Conservation (phyloP, 768 basidiomycete species). For the Imleria badia region DNA sequence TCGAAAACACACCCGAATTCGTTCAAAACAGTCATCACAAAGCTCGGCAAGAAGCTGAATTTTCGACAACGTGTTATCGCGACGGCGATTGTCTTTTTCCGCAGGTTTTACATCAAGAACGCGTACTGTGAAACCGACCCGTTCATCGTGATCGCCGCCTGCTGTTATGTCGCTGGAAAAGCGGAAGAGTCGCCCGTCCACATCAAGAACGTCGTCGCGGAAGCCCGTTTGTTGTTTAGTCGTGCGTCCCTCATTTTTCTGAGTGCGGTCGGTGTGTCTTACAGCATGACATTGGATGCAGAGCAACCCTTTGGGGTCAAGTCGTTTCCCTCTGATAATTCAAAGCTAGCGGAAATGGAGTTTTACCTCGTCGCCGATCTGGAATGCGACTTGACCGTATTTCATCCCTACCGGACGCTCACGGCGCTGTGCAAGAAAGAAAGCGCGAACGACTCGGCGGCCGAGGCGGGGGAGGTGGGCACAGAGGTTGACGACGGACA, state of each 20-base stretch:
- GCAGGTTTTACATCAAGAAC: slow-evolving; percentile 96
- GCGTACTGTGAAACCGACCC: slow-evolving; percentile 95
- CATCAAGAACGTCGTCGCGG: slow-evolving; percentile 87
- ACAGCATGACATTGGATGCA: slow-evolving; percentile 17
- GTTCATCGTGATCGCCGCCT: slow-evolving; percentile 88
- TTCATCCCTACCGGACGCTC: slow-evolving; percentile 93
- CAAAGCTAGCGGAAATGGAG: slow-evolving; percentile 97
- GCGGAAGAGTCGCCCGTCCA: slow-evolving; percentile 95
- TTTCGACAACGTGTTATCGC: slow-evolving; percentile 91
- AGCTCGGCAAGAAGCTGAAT: slow-evolving; percentile 78
- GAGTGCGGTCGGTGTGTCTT: background rate
- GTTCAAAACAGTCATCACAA: slow-evolving; percentile 66
- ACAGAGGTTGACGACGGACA: slow-evolving; percentile 54
- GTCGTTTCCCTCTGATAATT: slow-evolving; percentile 83
- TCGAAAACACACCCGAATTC: background rate
- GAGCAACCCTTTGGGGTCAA: slow-evolving; percentile 72
- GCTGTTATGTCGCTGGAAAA: slow-evolving; percentile 95
- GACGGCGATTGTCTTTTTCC: slow-evolving; percentile 93
- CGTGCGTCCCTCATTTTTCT: slow-evolving; percentile 43
- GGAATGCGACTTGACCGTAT: slow-evolving; percentile 90
- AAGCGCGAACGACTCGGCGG: slow-evolving; percentile 39
- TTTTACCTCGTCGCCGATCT: slow-evolving; percentile 97
- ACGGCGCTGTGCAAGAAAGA: slow-evolving; percentile 69
- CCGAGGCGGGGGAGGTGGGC: slow-evolving; percentile 58
- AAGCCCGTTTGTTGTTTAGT: slow-evolving; percentile 75